These are phyloP conservation scores for Fagus crenata DNA, from an alignment of 306 rosid genomes.

Conservation along the genomic window DNA sequence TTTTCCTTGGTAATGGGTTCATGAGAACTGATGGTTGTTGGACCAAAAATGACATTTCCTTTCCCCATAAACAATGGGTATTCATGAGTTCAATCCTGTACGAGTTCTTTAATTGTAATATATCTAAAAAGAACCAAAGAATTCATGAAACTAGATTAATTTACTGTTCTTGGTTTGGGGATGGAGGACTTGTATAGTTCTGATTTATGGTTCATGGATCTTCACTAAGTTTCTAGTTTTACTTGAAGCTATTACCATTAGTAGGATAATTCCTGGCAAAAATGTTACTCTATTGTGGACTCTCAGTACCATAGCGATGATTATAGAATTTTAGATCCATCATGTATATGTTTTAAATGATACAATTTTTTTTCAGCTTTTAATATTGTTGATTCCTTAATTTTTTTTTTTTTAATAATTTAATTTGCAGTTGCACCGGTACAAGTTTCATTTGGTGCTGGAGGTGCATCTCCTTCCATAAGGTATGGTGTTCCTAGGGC, in stretches of 20 bases:
- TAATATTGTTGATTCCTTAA: neutral
- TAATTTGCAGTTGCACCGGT: slow-evolving; percentile 56
- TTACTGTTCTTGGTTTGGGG: neutral
- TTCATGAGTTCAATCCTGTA: neutral
- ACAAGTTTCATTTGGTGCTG: slow-evolving; percentile 74
- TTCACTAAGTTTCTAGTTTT: neutral
- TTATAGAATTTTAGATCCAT: neutral
- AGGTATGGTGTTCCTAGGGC: slow-evolving; percentile 44
- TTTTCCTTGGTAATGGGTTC: neutral
- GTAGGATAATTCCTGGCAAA: neutral
- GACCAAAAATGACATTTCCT: neutral
- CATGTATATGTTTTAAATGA: slow-evolving; percentile 1
- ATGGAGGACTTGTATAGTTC: neutral
- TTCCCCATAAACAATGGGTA: neutral
- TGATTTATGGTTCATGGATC: slow-evolving; percentile 6
- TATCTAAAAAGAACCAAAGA: neutral
- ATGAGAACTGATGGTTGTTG: neutral
- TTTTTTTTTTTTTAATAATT: slow-evolving; percentile 5
- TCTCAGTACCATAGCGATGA: neutral
- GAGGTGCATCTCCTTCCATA: slow-evolving; percentile 49
- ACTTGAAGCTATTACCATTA: slow-evolving; percentile 10
- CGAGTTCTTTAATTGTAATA: neutral
- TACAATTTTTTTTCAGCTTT: slow-evolving; percentile 1
- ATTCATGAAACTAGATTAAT: neutral
- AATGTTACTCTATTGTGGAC: neutral